Evolutionary conservation across 257 asterid genomes (phyloP).

Genomic region (Solanum clarkiae): DNA sequence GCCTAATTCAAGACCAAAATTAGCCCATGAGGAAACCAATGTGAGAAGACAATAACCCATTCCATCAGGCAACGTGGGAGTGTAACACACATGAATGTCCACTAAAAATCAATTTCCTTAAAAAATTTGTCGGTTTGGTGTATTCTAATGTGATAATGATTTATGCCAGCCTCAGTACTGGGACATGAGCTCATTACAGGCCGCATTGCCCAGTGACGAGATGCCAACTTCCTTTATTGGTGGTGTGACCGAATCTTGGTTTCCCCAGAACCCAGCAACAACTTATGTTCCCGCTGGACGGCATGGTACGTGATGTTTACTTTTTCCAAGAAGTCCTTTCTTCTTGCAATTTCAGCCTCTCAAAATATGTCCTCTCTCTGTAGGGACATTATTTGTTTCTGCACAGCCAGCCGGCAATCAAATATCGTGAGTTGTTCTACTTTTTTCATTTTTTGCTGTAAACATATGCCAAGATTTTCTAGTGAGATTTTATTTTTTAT

Average conservation of each 20-base stretch:
- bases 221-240: slow-evolving; percentile 34
- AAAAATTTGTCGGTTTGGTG: background rate
- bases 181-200: slow-evolving; percentile 73
- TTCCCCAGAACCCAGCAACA: slow-evolving; percentile 32
- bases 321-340: slow-evolving; percentile 6
- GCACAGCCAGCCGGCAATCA: slow-evolving; percentile 42
- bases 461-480: background rate
- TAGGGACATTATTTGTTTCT: slow-evolving; percentile 48
- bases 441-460: background rate
- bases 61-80: background rate
- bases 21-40: background rate
- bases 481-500: background rate
- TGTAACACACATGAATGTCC: background rate
- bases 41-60: background rate
- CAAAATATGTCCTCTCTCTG: slow-evolving; percentile 3
- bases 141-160: background rate
- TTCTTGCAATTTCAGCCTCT: background rate
- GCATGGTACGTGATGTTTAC: slow-evolving; percentile 25
- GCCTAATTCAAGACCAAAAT: background rate
- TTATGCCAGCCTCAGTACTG: slow-evolving; percentile 35
- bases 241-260: slow-evolving; percentile 48
- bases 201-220: slow-evolving; percentile 49
- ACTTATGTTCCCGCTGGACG: slow-evolving; percentile 30
- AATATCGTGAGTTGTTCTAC: slow-evolving; percentile 35
- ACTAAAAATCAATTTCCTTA: background rate